A percentile compares a stretch with the other conserved stretches of the same genome.
phyloP scores from a whole-genome alignment of 495 filamentous ascomycete species.

The Xylaria telfairii region DNA sequence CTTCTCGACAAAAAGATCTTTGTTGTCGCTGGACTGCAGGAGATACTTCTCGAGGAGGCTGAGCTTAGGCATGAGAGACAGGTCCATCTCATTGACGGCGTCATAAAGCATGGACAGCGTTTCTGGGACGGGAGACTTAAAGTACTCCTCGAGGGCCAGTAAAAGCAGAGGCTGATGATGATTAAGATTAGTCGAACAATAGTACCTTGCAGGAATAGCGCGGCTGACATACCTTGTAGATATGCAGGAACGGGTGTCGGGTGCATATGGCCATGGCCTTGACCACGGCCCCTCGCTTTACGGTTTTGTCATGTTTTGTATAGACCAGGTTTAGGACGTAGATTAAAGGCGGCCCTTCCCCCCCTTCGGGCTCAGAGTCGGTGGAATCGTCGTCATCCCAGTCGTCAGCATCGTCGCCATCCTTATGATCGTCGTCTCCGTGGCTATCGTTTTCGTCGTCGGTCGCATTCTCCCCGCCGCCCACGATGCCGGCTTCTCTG shows the following conservation, averaged over 20 bases:
- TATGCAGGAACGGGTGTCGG: slow-evolving; percentile 96
- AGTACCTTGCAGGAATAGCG: slow-evolving; percentile 11
- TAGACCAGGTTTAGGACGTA: slow-evolving; percentile 98
- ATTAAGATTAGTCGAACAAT: slow-evolving; percentile 34
- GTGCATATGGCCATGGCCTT: slow-evolving; percentile 99
- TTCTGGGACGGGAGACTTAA: slow-evolving; percentile 86
- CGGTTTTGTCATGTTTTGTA: slow-evolving; percentile 92
- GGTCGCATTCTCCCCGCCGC: slow-evolving; percentile 54
- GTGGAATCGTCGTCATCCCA: slow-evolving; percentile 61
- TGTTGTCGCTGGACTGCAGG: slow-evolving; percentile 86
- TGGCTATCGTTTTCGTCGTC: slow-evolving; percentile 50
- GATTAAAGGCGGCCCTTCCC: slow-evolving; percentile 87
- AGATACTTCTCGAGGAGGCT: slow-evolving; percentile 84
- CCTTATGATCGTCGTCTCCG: slow-evolving; percentile 34
- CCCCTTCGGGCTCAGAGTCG: slow-evolving; percentile 66
- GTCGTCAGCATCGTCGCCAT: slow-evolving; percentile 61
- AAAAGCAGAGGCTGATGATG: slow-evolving; percentile 78
- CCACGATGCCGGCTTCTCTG: slow-evolving; percentile 60
- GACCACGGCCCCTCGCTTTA: slow-evolving; percentile 90
- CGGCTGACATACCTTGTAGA: slow-evolving; percentile 78
- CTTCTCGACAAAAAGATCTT: slow-evolving; percentile 97
- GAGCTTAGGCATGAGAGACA: slow-evolving; percentile 89
- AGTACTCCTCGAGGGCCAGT: slow-evolving; percentile 96
- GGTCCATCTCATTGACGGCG: slow-evolving; percentile 94
- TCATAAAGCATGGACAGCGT: slow-evolving; percentile 90